phyloP scores from a whole-genome alignment of 2,329 filamentous ascomycete species.

The Microcyclospora tardicrescens region DNA sequence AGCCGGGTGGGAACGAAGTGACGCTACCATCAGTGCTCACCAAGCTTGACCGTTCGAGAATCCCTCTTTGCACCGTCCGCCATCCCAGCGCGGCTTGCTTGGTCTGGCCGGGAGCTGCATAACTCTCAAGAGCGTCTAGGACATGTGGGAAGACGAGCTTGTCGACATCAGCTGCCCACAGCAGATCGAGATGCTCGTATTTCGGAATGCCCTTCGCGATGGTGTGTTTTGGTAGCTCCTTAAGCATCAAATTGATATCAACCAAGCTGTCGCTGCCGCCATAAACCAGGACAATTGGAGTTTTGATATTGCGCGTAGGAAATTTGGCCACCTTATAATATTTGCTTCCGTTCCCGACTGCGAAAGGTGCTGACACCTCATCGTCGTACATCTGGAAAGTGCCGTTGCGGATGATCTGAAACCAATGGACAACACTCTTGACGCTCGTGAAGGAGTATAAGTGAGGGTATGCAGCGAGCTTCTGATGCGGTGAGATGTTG shows the following conservation, averaged over 20 bases:
- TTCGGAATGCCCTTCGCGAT: conserved; percentile 76
- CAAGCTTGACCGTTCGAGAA: conserved; percentile 7
- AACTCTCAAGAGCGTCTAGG: conserved; percentile 72
- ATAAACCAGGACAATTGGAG: conserved; percentile 85
- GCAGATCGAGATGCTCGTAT: conserved; percentile 93
- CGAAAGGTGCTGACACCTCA: conserved; percentile 67
- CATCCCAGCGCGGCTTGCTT: conserved; percentile 13
- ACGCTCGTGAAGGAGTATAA: conserved; percentile 94
- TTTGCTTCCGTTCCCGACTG: conserved; percentile 56
- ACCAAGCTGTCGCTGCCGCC: conserved; percentile 89
- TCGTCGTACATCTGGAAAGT: conserved; percentile 99
- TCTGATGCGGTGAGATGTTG: conserved; percentile 79
- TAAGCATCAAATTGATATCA: conserved; percentile 84
- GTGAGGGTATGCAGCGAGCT: conserved; percentile 89
- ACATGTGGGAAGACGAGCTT: conserved; percentile 80
- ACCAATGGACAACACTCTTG: conserved; percentile 97
- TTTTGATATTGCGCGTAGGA: conserved; percentile 92
- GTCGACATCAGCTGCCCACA: conserved; percentile 83
- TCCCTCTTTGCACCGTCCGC: conserved; percentile 6
- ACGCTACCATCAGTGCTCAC: conserved; percentile 3
- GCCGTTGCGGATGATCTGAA: conserved; percentile 94
- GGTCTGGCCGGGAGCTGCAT: conserved; percentile 22
- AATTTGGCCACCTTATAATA: conserved; percentile 97
- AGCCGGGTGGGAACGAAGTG: conserved; percentile 16
- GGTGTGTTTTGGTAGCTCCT: conserved; percentile 73